Conservation (phyloP, 2,329 filamentous ascomycete species). For the Arachnomyces sp. region DNA sequence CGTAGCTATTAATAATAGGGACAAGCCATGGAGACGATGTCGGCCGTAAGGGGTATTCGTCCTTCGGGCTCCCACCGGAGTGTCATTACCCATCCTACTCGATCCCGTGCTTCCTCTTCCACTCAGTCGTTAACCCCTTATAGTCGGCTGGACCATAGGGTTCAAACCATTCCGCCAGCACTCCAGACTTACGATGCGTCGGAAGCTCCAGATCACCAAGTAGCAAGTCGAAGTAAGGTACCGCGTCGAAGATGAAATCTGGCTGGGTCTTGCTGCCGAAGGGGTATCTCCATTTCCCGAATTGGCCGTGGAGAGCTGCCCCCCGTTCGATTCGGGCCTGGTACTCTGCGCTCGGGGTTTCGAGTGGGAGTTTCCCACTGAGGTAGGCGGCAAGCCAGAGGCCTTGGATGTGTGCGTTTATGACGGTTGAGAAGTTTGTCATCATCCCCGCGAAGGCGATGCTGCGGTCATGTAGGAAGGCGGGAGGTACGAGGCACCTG, state of each 20-base stretch:
- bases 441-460: conserved; percentile 43
- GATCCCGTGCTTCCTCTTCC: conserved; percentile 14
- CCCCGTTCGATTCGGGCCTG: conserved; percentile 40
- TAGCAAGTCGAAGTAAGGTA: conserved; percentile 65
- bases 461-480: conserved; percentile 33
- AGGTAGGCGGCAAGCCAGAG: conserved; percentile 62
- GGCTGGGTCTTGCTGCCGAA: conserved; percentile 44
- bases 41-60: too few relatives aligned
- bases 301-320: conserved; percentile 58
- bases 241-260: conserved; percentile 66
- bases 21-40: too few relatives aligned
- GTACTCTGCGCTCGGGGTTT: conserved; percentile 7
- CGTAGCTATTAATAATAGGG: too few relatives aligned
- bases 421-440: conserved; percentile 28
- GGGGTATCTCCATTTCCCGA: conserved; percentile 58
- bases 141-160: conserved; percentile 36
- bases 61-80: too few relatives aligned
- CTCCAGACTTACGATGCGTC: conserved; percentile 28
- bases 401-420: conserved; percentile 38
- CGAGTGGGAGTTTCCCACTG: conserved; percentile 39
- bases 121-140: conserved; percentile 34
- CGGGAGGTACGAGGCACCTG: conserved; percentile 39
- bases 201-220: conserved; percentile 57
- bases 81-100: too few relatives aligned
- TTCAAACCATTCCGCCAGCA: conserved; percentile 26